These are phyloP conservation scores for Halenospora varia DNA, from an alignment of 495 filamentous ascomycete species.

Conservation along the genomic window DNA sequence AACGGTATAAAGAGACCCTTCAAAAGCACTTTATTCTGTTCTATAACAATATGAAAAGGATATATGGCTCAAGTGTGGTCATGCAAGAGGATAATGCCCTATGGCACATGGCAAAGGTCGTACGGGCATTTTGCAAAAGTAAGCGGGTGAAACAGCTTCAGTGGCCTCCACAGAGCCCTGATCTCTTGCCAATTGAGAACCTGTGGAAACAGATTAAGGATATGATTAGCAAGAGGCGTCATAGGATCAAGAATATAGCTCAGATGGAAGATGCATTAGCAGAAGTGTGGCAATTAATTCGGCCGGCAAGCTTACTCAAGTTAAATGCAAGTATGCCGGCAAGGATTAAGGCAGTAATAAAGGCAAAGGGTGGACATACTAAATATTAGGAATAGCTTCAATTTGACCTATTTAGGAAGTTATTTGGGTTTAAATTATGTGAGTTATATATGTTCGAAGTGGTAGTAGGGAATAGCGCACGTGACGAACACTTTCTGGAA, in stretches of 20 bases:
- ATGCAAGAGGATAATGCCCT: slow-evolving; percentile 5
- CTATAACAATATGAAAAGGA: neutral
- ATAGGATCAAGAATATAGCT: neutral
- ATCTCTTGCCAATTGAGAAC: neutral
- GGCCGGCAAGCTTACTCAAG: neutral
- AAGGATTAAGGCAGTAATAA: neutral
- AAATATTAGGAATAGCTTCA: neutral
- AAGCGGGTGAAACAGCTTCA: neutral
- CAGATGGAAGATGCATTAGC: neutral
- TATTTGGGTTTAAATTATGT: neutral
- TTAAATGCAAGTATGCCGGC: neutral
- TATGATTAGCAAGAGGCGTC: neutral
- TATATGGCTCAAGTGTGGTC: neutral
- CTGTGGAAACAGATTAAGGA: neutral
- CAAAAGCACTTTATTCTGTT: neutral
- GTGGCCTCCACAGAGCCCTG: neutral
- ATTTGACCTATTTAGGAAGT: neutral
- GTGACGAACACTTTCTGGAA: neutral
- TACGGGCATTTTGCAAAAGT: neutral
- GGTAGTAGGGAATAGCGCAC: neutral
- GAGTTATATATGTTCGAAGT: neutral
- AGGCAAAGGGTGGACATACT: neutral
- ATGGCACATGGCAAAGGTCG: neutral
- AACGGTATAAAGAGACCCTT: neutral
- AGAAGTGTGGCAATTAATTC: neutral